Evolutionary conservation across 2,329 filamentous ascomycete genomes (phyloP).

Genomic region (Aspergillus pseudonomiae): DNA sequence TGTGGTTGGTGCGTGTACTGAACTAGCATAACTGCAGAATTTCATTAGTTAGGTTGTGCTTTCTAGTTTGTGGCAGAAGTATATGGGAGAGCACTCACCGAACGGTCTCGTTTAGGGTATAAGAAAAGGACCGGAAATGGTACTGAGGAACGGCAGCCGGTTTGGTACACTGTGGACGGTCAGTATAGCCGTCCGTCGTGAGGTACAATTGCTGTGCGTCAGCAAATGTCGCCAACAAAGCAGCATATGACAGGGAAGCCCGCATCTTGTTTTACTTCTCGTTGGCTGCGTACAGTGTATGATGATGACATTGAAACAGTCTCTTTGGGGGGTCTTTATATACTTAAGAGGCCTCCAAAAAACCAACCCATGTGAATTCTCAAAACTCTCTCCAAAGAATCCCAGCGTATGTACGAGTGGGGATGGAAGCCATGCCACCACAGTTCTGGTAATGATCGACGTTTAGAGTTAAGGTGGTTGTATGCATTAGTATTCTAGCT

Average conservation of each 20-base stretch:
- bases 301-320: background rate
- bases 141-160: background rate
- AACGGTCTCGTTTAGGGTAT: slow-evolving; percentile 7
- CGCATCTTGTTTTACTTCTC: background rate
- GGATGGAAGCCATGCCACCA: background rate
- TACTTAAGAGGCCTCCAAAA: background rate
- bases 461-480: background rate
- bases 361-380: no score
- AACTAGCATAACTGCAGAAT: slow-evolving; percentile 32
- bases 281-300: background rate
- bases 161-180: slow-evolving; percentile 6
- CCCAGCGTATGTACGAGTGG: no score
- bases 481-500: background rate
- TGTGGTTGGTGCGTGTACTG: slow-evolving; percentile 33
- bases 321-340: background rate
- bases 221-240: background rate
- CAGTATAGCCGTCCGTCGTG: background rate
- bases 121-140: slow-evolving; percentile 4
- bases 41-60: no score
- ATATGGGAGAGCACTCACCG: background rate
- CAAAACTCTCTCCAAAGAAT: no score
- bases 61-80: background rate
- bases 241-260: background rate
- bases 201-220: slow-evolving; percentile 7
- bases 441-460: background rate